Base-by-base conservation (phyloP, 257 asterid genomes). In the Nicotiana attenuata region DNA sequence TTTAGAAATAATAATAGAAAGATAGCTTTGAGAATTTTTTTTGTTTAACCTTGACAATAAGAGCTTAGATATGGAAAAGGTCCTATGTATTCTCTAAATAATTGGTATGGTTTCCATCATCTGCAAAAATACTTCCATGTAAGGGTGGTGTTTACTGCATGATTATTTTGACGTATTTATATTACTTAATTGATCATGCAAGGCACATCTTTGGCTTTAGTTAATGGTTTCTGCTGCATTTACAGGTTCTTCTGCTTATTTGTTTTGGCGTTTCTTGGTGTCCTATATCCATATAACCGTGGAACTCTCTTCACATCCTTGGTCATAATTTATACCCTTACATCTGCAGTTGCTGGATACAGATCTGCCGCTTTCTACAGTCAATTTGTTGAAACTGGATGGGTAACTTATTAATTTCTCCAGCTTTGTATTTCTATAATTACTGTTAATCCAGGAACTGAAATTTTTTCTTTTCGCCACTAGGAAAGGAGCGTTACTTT, bases 311-410 rank as follows among this genome's bases (percentile, higher is more conserved):
- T 87, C 75, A 90, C 90, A 75, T 82, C 85, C 57, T 77, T 88
- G 83, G 85, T 93, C 90, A 78, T 85, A 64, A 47, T 88, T 81
- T 94, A 91, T 85, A 75, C 90, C 87, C 85, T 94, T 79, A 87
- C 98, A 50, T 91, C 96, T 78, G 91, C 91, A 83, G 85, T 92
- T 86, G 91, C 97, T 57, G 95, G 98, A 80, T 94, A 90, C 85
- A 83, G 82, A 80, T 85, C 97, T 20, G 86, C 96, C 78, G 90
- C 95, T 56, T 90, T 92, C 84, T 92, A 82, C 90, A 82, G 85
- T 85, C 94, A 89, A 76, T 88, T 89, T 83, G 52, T 89, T 24
- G 94, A 88, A 90, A 84, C 89, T 77, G 91, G 96, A 87, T 87
- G 92, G 98, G 99, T 96, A 90, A 82, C 45, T 47, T 16, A 75